Percentiles rank a stretch among this genome's conserved stretches.
These are phyloP conservation scores for Tetrahymena elliotti DNA, from an alignment of 73 alveolate species.

Conservation along the genomic window DNA sequence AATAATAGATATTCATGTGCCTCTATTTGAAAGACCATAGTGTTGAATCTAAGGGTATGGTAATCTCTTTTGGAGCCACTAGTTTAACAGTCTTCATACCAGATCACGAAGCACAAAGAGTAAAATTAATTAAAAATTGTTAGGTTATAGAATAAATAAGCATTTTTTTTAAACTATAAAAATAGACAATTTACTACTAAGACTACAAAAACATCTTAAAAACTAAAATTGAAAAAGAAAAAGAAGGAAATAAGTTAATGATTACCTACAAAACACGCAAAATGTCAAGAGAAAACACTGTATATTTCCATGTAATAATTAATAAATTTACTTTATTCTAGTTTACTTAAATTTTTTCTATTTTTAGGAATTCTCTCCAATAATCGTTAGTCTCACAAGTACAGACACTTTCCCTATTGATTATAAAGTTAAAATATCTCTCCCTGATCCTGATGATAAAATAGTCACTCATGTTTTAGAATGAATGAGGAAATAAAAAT, in stretches of 20 bases:
- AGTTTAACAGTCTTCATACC: slow-evolving; percentile 9
- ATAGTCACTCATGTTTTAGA: background rate
- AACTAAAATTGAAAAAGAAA: background rate
- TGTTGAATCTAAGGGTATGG: slow-evolving; percentile 3
- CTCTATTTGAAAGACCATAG: background rate
- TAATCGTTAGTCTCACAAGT: background rate
- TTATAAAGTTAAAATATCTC: background rate
- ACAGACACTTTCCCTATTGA: background rate
- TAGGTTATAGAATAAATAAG: too few species aligned
- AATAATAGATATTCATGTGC: slow-evolving; percentile 8
- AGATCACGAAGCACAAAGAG: slow-evolving; percentile 7
- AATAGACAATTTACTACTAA: background rate
- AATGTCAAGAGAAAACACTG: background rate
- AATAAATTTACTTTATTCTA: background rate
- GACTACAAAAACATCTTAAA: background rate
- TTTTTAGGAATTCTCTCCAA: background rate
- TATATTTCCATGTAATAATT: background rate
- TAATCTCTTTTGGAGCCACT: background rate
- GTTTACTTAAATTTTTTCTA: background rate
- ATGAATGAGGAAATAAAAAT: background rate
- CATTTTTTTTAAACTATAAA: background rate
- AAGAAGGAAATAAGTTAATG: background rate
- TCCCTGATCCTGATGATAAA: background rate
- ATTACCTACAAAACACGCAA: background rate
- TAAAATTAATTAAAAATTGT: background rate